Evolutionary conservation across 2,329 filamentous ascomycete genomes (phyloP).

Genomic region (Cytospora piceae): DNA sequence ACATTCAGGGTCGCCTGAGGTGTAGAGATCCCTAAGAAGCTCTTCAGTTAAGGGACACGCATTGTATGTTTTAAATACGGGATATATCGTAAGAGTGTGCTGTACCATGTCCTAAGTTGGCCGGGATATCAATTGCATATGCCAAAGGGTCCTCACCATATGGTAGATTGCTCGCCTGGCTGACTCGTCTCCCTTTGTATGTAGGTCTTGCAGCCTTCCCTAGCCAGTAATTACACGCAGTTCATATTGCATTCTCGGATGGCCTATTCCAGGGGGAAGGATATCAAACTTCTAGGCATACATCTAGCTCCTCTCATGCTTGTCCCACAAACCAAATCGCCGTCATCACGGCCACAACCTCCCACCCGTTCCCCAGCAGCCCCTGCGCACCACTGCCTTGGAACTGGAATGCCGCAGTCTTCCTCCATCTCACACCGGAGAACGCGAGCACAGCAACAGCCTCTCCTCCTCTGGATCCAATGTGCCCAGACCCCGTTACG

Average conservation of each 20-base stretch:
- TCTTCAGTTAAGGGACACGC: too few species aligned
- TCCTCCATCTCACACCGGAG: not conserved
- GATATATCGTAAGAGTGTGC: too few species aligned
- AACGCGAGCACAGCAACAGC: constrained; percentile 11
- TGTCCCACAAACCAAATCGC: constrained; percentile 17
- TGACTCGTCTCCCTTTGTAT: too few species aligned
- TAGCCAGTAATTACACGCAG: not conserved
- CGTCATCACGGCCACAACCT: constrained; percentile 13
- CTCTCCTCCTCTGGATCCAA: constrained; percentile 13
- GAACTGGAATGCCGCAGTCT: not conserved
- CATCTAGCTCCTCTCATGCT: not conserved
- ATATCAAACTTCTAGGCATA: not conserved
- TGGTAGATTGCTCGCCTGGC: too few species aligned
- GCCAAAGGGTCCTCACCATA: too few species aligned
- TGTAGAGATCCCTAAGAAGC: too few species aligned
- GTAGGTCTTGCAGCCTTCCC: too few species aligned
- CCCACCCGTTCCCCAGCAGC: constrained; percentile 6
- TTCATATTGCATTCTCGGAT: not conserved
- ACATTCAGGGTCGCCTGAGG: too few species aligned
- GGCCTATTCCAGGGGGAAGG: not conserved
- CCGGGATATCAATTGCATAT: too few species aligned
- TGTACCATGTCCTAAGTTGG: too few species aligned
- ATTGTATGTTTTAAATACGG: too few species aligned
- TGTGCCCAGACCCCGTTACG: not conserved
- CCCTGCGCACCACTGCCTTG: constrained; percentile 18